These are phyloP conservation scores for Royoungia palumana DNA, from an alignment of 768 basidiomycete genomes.

Conservation along the genomic window DNA sequence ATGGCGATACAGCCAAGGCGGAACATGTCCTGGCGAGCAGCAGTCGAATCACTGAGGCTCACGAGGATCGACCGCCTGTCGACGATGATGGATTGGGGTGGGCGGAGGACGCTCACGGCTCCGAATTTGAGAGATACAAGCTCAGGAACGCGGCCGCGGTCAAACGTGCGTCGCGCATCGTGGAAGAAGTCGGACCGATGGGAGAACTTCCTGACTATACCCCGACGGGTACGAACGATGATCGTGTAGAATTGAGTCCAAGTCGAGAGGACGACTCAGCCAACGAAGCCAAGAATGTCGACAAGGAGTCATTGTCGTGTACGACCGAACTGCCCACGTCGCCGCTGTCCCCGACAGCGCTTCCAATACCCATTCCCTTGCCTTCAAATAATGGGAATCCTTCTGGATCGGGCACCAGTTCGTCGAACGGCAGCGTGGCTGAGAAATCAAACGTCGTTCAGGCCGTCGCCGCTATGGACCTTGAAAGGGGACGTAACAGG, in stretches of 20 bases:
- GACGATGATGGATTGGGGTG: slow-evolving; percentile 46
- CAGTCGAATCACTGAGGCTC: not conserved
- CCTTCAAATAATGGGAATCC: slow-evolving; percentile 1
- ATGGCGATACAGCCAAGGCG: slow-evolving; percentile 19
- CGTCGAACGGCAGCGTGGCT: slow-evolving; percentile 47
- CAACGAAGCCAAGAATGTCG: slow-evolving; percentile 2
- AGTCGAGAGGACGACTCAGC: not conserved
- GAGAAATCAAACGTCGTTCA: slow-evolving; percentile 32
- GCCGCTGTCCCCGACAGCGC: slow-evolving; percentile 1
- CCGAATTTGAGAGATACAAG: slow-evolving; percentile 27
- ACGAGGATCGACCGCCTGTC: not conserved
- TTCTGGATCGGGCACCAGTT: slow-evolving; percentile 42
- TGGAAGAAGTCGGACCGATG: slow-evolving; percentile 42
- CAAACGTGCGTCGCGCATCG: slow-evolving; percentile 23
- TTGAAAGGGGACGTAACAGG: slow-evolving; percentile 51
- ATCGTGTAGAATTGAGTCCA: not conserved
- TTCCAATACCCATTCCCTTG: slow-evolving; percentile 8
- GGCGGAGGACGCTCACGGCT: slow-evolving; percentile 46
- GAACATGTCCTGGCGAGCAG: slow-evolving; percentile 6
- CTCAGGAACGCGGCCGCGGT: slow-evolving; percentile 9
- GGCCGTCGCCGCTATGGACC: slow-evolving; percentile 33
- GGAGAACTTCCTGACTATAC: slow-evolving; percentile 40
- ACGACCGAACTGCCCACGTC: slow-evolving; percentile 4
- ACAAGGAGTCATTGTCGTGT: slow-evolving; percentile 5
- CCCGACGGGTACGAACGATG: not conserved